These are phyloP conservation scores for Talaromyces funiculosus DNA, from an alignment of 2,329 filamentous ascomycete species.

Conservation along the genomic window DNA sequence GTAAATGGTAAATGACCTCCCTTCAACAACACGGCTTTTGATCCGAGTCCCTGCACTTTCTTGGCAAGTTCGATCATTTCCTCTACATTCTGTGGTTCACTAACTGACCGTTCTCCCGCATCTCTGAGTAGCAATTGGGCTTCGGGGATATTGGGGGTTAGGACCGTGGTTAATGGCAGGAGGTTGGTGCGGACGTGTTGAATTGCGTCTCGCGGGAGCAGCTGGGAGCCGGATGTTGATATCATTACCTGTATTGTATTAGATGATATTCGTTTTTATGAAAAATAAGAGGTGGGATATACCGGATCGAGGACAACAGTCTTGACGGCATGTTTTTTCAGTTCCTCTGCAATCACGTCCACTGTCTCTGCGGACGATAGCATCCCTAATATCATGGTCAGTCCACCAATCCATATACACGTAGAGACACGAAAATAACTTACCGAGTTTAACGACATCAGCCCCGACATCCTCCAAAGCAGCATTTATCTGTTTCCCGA, in stretches of 20 bases:
- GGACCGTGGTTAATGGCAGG: conserved; percentile 40
- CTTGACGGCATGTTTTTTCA: conserved; percentile 54
- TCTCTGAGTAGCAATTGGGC: conserved; percentile 41
- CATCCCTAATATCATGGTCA: conserved; percentile 59
- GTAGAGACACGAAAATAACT: conserved; percentile 15
- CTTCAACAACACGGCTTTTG: conserved; percentile 78
- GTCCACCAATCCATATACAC: neutral
- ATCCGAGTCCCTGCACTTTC: conserved; percentile 61
- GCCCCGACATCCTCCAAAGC: conserved; percentile 77
- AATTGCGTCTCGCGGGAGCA: conserved; percentile 41
- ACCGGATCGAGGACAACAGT: conserved; percentile 70
- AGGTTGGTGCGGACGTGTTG: conserved; percentile 35
- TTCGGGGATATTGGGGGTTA: conserved; percentile 48
- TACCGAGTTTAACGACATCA: conserved; percentile 89
- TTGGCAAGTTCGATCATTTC: conserved; percentile 66
- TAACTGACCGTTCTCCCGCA: conserved; percentile 26
- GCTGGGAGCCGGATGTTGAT: conserved; percentile 44
- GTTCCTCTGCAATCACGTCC: conserved; percentile 58
- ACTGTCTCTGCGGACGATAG: conserved; percentile 68
- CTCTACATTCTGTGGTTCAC: conserved; percentile 52
- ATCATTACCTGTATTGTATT: conserved; percentile 70
- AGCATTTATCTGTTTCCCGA: conserved; percentile 78
- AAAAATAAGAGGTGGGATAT: conserved; percentile 26
- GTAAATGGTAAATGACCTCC: conserved; percentile 83
- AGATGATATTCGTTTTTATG: conserved; percentile 8